A percentile compares a stretch with the other conserved stretches of the same genome.
phyloP scores from a whole-genome alignment of 1,139 yeast genomes.

The Protomyces inundatus region DNA sequence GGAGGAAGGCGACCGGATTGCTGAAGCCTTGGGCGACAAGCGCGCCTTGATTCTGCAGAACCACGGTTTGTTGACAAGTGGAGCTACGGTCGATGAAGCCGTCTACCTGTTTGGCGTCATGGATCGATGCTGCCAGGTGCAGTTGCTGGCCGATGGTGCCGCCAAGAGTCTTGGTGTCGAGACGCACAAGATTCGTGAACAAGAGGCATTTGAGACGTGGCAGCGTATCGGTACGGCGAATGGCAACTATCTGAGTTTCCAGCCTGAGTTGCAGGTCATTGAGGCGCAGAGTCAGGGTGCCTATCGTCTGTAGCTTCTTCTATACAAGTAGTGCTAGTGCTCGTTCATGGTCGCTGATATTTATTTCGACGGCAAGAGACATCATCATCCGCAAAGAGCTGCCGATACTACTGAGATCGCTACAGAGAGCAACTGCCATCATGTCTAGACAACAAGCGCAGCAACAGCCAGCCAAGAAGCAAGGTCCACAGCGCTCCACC shows the following conservation, averaged over 20 bases:
- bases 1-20: constrained; percentile 63
- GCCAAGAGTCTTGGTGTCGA: constrained; percentile 39
- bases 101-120: constrained; percentile 62
- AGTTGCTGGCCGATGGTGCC: constrained; percentile 58
- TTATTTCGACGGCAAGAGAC: neutral
- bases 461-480: constrained; percentile 9
- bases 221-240: neutral
- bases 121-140: constrained; percentile 69
- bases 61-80: constrained; percentile 75
- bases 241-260: neutral
- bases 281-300: neutral
- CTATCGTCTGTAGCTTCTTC: neutral
- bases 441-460: neutral
- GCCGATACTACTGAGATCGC: neutral
- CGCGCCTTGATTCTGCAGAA: constrained; percentile 64
- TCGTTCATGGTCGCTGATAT: no score
- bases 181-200: constrained; percentile 49
- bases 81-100: constrained; percentile 74
- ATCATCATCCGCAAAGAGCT: neutral
- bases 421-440: neutral
- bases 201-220: constrained; percentile 47
- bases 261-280: neutral
- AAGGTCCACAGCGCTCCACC: constrained; percentile 62
- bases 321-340: no score
- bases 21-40: constrained; percentile 54